Evolutionary conservation across 2,329 filamentous ascomycete genomes (phyloP), one percentile per base, ranked within the genome.

Genomic region (Cladosporium sp.): DNA sequence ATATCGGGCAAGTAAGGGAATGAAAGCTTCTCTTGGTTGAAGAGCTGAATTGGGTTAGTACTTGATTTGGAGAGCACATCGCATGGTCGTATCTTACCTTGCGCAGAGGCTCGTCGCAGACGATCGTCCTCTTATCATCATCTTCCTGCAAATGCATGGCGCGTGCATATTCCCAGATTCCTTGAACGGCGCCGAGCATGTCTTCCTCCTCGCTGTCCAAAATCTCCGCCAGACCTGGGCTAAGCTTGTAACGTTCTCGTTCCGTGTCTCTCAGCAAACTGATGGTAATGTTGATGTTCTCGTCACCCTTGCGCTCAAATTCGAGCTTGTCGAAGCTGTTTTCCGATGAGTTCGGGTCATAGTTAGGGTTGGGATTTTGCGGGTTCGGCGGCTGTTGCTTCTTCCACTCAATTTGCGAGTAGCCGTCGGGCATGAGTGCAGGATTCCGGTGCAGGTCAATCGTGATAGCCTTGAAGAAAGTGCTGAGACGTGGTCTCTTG

Each of bases 91-190:
- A 30, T 67, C 80, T 63, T 72, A 95, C 89, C 69, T 81, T 82
- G 71, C 80, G 85, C 46, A 98, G 69, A 40, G 84, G 78, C 38
- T 91, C 85, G 64, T 98, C 92, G 64, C 93, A 97, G 33, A 88
- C 85, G 60, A 98, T 92, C 53, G 87, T 86, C 54, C 93, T 82
- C 73, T 93, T 93, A 66, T 98, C 93, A 53, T 97, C 92, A 57
- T 95, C 91, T 65, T 96, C 92, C 67, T 95, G 89, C 40, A 98
- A 74, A 15, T 85, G 84, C 75, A 88, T 86, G 16, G 87, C 78
- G 59, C 88, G 85, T 57, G 95, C 87, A 62, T 98, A 98, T 65
- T 96, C 91, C 89, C 91, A 98, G 27, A 98, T 79, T 12, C 87
- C 91, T 77, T 94, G 88, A 22, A 95, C 83, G 6, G 91, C 86